Evolutionary conservation across 169 alveolate genomes (phyloP).

Genomic region (Blepharisma undulans): DNA sequence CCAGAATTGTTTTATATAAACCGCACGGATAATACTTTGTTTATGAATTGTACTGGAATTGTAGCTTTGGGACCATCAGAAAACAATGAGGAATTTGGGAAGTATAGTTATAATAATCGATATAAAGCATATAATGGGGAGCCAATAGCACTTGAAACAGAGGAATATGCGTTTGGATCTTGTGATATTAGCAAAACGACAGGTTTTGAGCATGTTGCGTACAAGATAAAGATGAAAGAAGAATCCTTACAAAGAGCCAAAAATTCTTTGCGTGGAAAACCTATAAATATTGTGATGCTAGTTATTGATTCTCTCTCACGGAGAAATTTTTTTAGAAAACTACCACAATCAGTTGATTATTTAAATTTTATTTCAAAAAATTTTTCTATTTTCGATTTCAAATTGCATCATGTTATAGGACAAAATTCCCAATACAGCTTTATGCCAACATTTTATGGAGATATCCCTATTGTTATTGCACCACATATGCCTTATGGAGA

Average conservation of each 20-base stretch:
- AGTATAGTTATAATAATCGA: not conserved
- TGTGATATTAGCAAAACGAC: not conserved
- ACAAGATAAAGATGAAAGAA: not conserved
- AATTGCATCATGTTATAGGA: conserved; percentile 18
- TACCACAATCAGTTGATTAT: not conserved
- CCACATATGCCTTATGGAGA: not conserved
- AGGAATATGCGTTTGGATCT: conserved; percentile 23
- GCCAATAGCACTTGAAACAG: not conserved
- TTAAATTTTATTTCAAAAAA: not conserved
- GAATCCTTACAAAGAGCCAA: not conserved
- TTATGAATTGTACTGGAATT: not conserved
- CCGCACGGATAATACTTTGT: not conserved
- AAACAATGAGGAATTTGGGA: not conserved
- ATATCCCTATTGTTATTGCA: not conserved
- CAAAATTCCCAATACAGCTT: conserved; percentile 7
- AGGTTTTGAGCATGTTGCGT: not conserved
- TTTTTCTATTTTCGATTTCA: conserved; percentile 9
- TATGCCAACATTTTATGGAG: conserved; percentile 11
- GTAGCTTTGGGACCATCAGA: not conserved
- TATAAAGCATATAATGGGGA: not conserved
- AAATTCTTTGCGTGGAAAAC: not conserved
- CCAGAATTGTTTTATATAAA: not conserved
- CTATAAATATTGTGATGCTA: not conserved
- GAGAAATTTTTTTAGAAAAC: conserved; percentile 27
- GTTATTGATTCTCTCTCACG: not conserved